These are phyloP conservation scores for Thelonectria olida DNA, from an alignment of 2,329 filamentous ascomycete genomes.

Conservation along the genomic window DNA sequence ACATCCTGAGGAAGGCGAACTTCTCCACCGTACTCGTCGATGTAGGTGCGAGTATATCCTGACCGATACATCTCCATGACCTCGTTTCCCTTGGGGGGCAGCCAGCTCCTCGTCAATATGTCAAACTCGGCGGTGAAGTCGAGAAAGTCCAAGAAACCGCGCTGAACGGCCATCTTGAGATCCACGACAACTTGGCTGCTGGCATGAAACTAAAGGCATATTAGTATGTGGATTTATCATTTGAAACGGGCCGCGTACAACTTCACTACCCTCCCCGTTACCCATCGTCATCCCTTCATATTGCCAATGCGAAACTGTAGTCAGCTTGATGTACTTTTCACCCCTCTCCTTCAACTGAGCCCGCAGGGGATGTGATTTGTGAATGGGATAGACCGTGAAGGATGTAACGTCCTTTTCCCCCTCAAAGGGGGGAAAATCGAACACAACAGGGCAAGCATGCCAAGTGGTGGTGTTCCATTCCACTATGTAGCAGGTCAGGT, in stretches of 20 bases:
- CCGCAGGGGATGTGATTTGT: background rate
- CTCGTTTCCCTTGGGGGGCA: background rate
- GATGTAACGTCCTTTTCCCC: background rate
- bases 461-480: background rate
- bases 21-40: background rate
- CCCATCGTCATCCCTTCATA: background rate
- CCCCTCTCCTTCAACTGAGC: background rate
- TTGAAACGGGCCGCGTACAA: background rate
- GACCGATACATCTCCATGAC: background rate
- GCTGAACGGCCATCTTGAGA: background rate
- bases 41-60: background rate
- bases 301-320: background rate
- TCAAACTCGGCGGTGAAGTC: background rate
- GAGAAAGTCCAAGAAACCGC: background rate
- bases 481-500: background rate
- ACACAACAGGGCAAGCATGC: background rate
- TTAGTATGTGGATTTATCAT: background rate
- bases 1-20: background rate
- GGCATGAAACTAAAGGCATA: background rate
- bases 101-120: background rate
- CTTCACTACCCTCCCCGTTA: background rate
- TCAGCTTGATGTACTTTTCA: slow-evolving; percentile 1
- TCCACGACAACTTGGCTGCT: background rate
- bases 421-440: background rate
- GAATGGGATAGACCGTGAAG: background rate